Percentiles rank a stretch among this genome's conserved stretches.
phyloP scores from a whole-genome alignment of 805 yeast species.

The Pachysolen tannophilus region DNA sequence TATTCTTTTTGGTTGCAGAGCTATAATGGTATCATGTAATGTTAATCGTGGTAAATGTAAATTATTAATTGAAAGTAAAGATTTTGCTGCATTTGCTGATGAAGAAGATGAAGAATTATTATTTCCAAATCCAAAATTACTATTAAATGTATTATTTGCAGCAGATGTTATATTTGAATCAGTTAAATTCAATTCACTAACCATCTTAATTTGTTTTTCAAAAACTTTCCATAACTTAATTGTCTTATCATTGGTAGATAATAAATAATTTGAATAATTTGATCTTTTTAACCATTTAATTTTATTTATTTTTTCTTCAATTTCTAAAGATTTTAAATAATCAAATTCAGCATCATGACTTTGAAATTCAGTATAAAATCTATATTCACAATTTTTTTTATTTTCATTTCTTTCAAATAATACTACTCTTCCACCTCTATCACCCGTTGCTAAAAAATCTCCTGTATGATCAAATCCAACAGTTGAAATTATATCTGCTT shows the following conservation, averaged over 20 bases:
- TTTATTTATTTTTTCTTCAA: conserved; percentile 96
- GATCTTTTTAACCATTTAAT: conserved; percentile 91
- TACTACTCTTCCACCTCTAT: conserved; percentile 96
- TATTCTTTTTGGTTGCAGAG: conserved; percentile 87
- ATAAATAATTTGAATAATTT: conserved; percentile 82
- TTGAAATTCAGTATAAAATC: conserved; percentile 95
- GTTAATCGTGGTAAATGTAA: conserved; percentile 82
- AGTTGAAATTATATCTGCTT: conserved; percentile 94
- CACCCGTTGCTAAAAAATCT: conserved; percentile 95
- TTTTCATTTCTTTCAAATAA: conserved; percentile 80
- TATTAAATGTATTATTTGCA: neutral
- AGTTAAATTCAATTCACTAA: conserved; percentile 79
- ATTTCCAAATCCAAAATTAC: conserved; percentile 3
- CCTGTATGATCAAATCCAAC: conserved; percentile 96
- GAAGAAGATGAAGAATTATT: neutral
- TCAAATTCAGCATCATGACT: conserved; percentile 98
- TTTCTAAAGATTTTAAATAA: conserved; percentile 89
- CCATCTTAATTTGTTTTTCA: conserved; percentile 87
- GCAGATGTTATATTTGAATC: conserved; percentile 1
- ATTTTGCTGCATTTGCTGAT: conserved; percentile 1
- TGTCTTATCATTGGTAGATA: conserved; percentile 96
- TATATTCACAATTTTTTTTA: conserved; percentile 82
- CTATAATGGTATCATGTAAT: conserved; percentile 90
- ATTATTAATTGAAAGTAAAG: conserved; percentile 27
- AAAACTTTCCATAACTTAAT: conserved; percentile 94